A percentile compares a stretch with the other conserved stretches of the same genome.
phyloP scores from a whole-genome alignment of 306 rosid genomes.

The Datisca glomerata region DNA sequence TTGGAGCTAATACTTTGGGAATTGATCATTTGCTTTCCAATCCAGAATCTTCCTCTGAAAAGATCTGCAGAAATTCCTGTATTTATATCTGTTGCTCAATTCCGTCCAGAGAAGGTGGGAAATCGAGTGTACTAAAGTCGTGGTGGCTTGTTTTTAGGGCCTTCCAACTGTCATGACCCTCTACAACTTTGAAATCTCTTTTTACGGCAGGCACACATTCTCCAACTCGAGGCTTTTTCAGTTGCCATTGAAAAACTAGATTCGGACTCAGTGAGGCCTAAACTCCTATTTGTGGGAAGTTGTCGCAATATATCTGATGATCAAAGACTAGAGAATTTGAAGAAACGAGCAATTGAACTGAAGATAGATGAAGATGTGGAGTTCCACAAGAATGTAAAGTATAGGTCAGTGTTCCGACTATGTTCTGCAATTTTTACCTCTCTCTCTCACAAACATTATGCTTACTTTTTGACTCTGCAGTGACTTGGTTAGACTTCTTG shows the following conservation, averaged over 20 bases:
- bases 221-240: constrained; percentile 93
- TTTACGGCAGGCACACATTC: constrained; percentile 67
- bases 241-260: constrained; percentile 53
- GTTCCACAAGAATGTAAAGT: constrained; percentile 62
- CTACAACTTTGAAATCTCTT: too few species aligned
- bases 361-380: constrained; percentile 61
- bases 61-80: constrained; percentile 38
- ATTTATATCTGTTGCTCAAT: constrained; percentile 87
- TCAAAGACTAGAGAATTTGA: constrained; percentile 62
- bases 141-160: constrained; percentile 29
- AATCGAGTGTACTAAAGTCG: constrained; percentile 29
- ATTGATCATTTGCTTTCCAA: constrained; percentile 21
- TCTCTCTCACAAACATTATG: not conserved
- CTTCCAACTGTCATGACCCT: constrained; percentile 9
- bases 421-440: constrained; percentile 4
- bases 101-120: constrained; percentile 97
- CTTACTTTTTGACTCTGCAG: constrained; percentile 25
- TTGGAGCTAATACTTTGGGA: constrained; percentile 8
- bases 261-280: constrained; percentile 45
- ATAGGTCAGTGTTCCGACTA: constrained; percentile 55
- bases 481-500: constrained; percentile 65
- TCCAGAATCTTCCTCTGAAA: constrained; percentile 87
- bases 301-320: constrained; percentile 81
- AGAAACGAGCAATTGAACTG: constrained; percentile 53
- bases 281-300: constrained; percentile 87